These are phyloP conservation scores for Tulasnella sp. DNA, from an alignment of 768 basidiomycete species.

Conservation along the genomic window DNA sequence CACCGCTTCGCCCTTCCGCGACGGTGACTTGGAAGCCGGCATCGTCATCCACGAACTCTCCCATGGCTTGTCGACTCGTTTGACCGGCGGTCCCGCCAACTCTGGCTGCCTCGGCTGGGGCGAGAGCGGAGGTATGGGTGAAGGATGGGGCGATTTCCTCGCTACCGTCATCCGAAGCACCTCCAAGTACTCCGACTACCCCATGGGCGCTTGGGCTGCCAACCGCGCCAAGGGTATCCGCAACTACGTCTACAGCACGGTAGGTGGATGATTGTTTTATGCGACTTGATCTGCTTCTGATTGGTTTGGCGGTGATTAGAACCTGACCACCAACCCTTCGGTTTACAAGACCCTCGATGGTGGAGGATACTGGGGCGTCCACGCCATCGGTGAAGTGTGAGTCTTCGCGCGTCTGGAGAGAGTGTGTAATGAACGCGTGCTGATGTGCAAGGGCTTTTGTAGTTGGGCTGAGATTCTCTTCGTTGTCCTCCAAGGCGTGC, in stretches of 20 bases:
- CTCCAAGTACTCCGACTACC: constrained; percentile 58
- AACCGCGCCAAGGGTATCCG: constrained; percentile 67
- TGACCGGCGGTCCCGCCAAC: constrained; percentile 89
- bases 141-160: constrained; percentile 92
- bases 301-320: constrained; percentile 24
- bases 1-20: constrained; percentile 77
- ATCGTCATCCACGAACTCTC: constrained; percentile 87
- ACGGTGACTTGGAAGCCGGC: constrained; percentile 92
- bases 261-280: constrained; percentile 21
- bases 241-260: constrained; percentile 75
- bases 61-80: constrained; percentile 86
- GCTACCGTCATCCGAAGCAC: constrained; percentile 80
- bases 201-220: constrained; percentile 95
- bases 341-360: constrained; percentile 92
- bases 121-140: constrained; percentile 94
- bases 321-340: constrained; percentile 70
- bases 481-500: constrained; percentile 62
- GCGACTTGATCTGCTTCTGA: not conserved
- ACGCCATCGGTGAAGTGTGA: constrained; percentile 20
- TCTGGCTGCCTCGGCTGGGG: constrained; percentile 94
- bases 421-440: not conserved
- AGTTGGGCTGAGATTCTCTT: constrained; percentile 91
- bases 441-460: constrained; percentile 22
- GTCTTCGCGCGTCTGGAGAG: not conserved
- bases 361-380: constrained; percentile 85